Evolutionary conservation across 2,329 filamentous ascomycete genomes (phyloP).

Genomic region (Colletotrichum filicis): DNA sequence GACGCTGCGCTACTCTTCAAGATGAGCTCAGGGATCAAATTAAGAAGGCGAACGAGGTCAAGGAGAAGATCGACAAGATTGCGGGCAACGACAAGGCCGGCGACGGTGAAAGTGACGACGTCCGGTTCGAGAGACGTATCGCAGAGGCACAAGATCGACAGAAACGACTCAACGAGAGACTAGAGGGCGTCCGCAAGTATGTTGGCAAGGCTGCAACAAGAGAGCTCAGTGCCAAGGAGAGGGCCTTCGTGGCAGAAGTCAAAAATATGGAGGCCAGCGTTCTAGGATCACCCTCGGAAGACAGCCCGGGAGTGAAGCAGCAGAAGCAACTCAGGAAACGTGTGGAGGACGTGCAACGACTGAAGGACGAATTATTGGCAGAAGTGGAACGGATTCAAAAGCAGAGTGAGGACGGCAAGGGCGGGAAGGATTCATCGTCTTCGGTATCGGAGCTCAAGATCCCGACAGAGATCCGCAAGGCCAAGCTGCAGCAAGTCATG

Average conservation of each 20-base stretch:
- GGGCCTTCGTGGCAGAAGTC: slow-evolving; percentile 58
- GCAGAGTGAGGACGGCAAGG: slow-evolving; percentile 35
- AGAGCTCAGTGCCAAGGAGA: slow-evolving; percentile 57
- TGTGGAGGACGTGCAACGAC: slow-evolving; percentile 64
- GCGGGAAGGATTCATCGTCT: slow-evolving; percentile 42
- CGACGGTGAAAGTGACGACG: slow-evolving; percentile 62
- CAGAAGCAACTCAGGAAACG: slow-evolving; percentile 64
- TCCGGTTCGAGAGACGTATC: slow-evolving; percentile 69
- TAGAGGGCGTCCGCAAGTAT: slow-evolving; percentile 66
- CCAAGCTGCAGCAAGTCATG: slow-evolving; percentile 73
- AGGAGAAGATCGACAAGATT: slow-evolving; percentile 73
- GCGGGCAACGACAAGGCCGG: slow-evolving; percentile 67
- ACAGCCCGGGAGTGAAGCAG: slow-evolving; percentile 19
- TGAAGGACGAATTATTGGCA: slow-evolving; percentile 64
- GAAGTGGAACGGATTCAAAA: slow-evolving; percentile 59
- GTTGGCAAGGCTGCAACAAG: slow-evolving; percentile 54
- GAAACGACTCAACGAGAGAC: slow-evolving; percentile 64
- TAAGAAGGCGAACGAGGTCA: slow-evolving; percentile 72
- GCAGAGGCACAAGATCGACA: slow-evolving; percentile 65
- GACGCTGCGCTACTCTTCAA: slow-evolving; percentile 75
- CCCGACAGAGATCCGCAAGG: slow-evolving; percentile 69
- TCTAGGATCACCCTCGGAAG: slow-evolving; percentile 40
- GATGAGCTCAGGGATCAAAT: slow-evolving; percentile 76
- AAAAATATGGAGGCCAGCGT: slow-evolving; percentile 66
- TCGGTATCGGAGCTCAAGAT: slow-evolving; percentile 60